Evolutionary conservation across 2,329 filamentous ascomycete genomes (phyloP), one percentile per base, ranked within the genome.

Genomic region (Claviceps citrina): DNA sequence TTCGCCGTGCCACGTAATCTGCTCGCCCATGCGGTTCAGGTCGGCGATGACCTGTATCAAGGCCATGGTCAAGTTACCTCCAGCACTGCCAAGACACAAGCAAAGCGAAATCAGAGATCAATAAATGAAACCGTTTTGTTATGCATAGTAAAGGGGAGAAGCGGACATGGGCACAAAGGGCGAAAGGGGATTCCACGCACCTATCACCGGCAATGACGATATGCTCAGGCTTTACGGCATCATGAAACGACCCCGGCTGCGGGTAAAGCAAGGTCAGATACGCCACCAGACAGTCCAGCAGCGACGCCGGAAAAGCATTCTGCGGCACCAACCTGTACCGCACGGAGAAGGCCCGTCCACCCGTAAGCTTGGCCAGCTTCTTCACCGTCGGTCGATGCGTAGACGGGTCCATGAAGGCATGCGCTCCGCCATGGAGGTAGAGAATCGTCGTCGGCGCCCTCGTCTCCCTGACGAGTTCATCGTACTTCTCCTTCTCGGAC

Each of bases 361-460:
- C 70, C 0, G 73, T 79, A 42, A 77, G 55, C 52, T 78, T 76
- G 18, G 81, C 80, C 12, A 89, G 61, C 38, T 68, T 71, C 43
- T 71, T 71, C 15, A 67, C 68, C 0, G 69, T 59, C 0, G 63
- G 55, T 3, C 84, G 72, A 51, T 85, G 78, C 0, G 75, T 77
- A 1, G 68, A 59, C 13, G 83, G 82, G 49, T 87, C 83, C 51
- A 80, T 68, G 22, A 85, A 67, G 47, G 68, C 85, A 60, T 81
- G 82, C 4, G 77, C 82, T 39, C 83, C 84, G 45, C 82, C 81
- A 56, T 87, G 81, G 49, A 87, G 71, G 56, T 84, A 86, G 16
- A 87, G 62, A 0, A 85, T 57, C 0, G 80, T 85, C 1, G 70
- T 68, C 3, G 72, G 68, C 37, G 64, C 68, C n/a, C 57, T 71